Base-by-base conservation (phyloP, 345 rosid genomes). In the Sonneratia alba region DNA sequence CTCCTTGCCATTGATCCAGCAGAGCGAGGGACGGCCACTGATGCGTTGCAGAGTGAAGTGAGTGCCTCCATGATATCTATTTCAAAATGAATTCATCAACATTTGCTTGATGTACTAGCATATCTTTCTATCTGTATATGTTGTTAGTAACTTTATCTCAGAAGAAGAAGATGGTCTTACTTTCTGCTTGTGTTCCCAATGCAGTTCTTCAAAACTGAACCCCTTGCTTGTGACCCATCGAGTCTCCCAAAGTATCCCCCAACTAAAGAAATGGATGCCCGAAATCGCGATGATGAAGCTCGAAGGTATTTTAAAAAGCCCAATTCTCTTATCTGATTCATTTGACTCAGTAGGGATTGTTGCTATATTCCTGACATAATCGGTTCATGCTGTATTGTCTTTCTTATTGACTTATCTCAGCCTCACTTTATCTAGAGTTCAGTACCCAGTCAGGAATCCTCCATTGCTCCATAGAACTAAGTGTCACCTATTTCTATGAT, bases 211-310 rank as follows among this genome's bases (percentile, higher is more conserved):
- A 87, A 78, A 37, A 85, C 83, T 13, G 93, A 94, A 83, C 98
- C 98, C 3, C 77, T 43, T 78, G 87, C 95, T 12, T 93, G 91
- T 74, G 91, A 93, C 72, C 89, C 97, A 64, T 89, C 91, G 68
- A 88, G 91, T 78, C 83, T 93, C 62, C 98, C 98, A 0, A 89
- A 83, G 74, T 91, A 88, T 81, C 97, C 97, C 68, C 98, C 98
- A 64, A 85, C 94, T 73, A 93, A 93, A 81, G 98, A 91, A 82
- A 77, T 93, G 83, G 91, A 89, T 85, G 89, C 87, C 72, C 90
- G 87, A 59, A 81, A 86, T 78, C 83, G 96, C 73, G 95, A 90
- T 49, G 88, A 93, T 76, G 93, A 85, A 82, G 86, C 93, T 34
- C 85, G 90, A 81, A 91, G 96, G 98, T 94, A 68, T 4, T 68